Base-by-base conservation (phyloP, 2,329 filamentous ascomycete genomes). In the Aspergillus tamarii region DNA sequence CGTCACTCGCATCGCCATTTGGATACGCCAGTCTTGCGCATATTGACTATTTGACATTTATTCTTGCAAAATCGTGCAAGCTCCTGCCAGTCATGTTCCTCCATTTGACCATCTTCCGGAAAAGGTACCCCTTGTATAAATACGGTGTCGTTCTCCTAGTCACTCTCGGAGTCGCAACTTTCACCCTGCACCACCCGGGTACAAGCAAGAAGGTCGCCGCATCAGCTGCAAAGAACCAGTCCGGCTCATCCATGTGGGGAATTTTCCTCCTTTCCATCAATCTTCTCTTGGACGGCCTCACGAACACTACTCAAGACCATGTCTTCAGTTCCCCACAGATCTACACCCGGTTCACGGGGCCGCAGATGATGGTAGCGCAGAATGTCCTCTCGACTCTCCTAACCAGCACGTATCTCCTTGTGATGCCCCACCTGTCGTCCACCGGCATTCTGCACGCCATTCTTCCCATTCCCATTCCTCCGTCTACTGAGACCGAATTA, bases 291-390 rank as follows among this genome's bases (percentile, higher is more conserved):
- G 95, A 99, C 77, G 95, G 95, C 68, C 84, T 99, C 60, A 98
- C 94, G 64, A 99, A 99, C 80, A 93, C 91, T 60, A 97, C 94
- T 2, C 95, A 99, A 83, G 95, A 99, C 79, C 89, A 97, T 78
- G 93, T 99, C 77, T 97, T 98, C 77, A 80, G 81, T 67, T 84
- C 87, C 8, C 81, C 81, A 3, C 79, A 82, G 30, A 75, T 79
- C 1, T 96, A 93, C 80, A 88, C 88, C 68, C 89, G 90, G 16
- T 97, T 95, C 77, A 88, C 88, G 3, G 95, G 95, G 11, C 93
- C 94, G 64, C 95, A 99, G 85, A 99, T 99, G 95, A 99, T 99
- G 95, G 96, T 94, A 76, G 94, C 94, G 45, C 93, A 97, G 80
- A 99, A 98, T 77, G 83, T 97, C 61, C 91, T 98, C 78, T 90